Base-by-base conservation (phyloP, 768 basidiomycete species). In the Pleurotus ostreatus region DNA sequence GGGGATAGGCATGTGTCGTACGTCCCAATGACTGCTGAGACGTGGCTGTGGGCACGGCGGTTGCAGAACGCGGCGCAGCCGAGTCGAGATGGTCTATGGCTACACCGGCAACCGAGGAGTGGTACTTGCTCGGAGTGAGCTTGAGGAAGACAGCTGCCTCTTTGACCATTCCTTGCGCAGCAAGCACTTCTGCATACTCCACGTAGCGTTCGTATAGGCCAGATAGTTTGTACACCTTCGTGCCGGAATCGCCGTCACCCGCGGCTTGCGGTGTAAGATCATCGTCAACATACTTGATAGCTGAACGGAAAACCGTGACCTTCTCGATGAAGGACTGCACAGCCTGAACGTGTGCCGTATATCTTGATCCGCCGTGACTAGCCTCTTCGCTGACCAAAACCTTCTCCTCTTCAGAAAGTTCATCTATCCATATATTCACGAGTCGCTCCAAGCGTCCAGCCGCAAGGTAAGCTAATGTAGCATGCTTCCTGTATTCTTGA, bases 271-370 rank as follows among this genome's bases (percentile, higher is more conserved):
- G 65, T 1, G 70, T 66, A 38, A 98, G 76, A 59, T 95, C 94
- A 13, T 71, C 70, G 63, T 94, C 92, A 59, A 81, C 75, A 66
- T 93, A 95, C 12, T 79, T 77, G 47, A 91, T 89, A 0, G 96
- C 97, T 47, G 82, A 78, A 49, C 92, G 85, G 82, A 99, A 98
- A 41, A 97, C 85, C 1, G 94, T 86, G 20, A 98, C 94, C 72
- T 98, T 98, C 73, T 98, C 97, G 63, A 98, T 81, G 71, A 98
- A 95, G 0, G 88, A 86, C 67, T 98, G 96, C 41, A 99, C 72
- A 2, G 94, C 93, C 23, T 85, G 81, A 0, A 89, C 92, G 60
- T 92, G 91, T 0, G 87, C 85, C 1, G 90, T 85, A 65, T 92
- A 94, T 5, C 77, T 76, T 2, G 88, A 85, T 51, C 79, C 70